Base-by-base conservation (phyloP, 176 grass and related monocot species). In the Raddia guianensis region DNA sequence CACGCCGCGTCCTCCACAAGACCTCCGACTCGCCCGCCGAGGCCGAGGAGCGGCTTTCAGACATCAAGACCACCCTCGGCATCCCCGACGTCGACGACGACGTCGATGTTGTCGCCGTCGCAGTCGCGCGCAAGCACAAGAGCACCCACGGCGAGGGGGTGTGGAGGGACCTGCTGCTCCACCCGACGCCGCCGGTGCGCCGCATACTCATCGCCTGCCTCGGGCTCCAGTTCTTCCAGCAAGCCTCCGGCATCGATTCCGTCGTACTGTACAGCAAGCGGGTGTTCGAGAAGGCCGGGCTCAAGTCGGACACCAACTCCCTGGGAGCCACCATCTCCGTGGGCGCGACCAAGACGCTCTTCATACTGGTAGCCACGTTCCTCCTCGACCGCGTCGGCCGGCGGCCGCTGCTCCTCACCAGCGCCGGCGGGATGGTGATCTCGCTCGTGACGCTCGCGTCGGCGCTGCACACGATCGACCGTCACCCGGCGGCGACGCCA, bases 171-270 rank as follows among this genome's bases (percentile, higher is more conserved):
- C 86, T 98, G 66, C 34, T 94, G 43, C 1, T 94, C n/a, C 70
- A 49, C 8, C 95, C 95, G 14, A 92, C 88, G 15, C 87, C 87
- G 1, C 14, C 90, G 0, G 92, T 98, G 2, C 86, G 92, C 12
- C 91, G 92, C 37, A 83, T 87, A 5, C 85, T 94, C 3, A 77
- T 98, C 74, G 88, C 92, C 19, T 83, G 90, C 34, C 62, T 98
- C 1, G 95, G 92, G 0, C 86, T 94, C 18, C 88, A 94, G 33
- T 98, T 98, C 88, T 94, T 98, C 83, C 83, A 94, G 86, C 90
- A 94, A 18, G 86, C 92, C 4, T 92, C 90, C 4, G 92, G 92
- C 56, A 93, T 98, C 72, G 90, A 94, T 73, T 90, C 90, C 35
- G 92, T 98, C 1, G 92, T 94, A 46, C 68, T 98, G 11, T 94